Evolutionary conservation across 2,329 filamentous ascomycete species (phyloP).

Genomic region (Fusarium chuoi): DNA sequence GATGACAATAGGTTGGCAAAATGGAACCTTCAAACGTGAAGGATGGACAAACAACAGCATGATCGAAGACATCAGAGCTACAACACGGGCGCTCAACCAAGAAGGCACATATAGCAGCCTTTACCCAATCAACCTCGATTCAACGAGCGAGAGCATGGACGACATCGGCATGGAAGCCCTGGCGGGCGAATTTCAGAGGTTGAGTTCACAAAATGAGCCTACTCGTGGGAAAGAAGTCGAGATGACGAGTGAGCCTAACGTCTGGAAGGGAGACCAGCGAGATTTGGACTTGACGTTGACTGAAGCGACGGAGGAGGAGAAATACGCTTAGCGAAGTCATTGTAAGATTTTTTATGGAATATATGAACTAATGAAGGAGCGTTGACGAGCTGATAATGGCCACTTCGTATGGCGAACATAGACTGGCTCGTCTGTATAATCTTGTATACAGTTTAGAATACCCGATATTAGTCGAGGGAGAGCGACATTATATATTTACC

Average conservation of each 20-base stretch:
- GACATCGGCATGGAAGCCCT: constrained; percentile 16
- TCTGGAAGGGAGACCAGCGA: constrained; percentile 15
- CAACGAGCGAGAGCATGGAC: constrained; percentile 1
- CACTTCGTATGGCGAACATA: not conserved
- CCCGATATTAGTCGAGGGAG: not conserved
- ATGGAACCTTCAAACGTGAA: not conserved
- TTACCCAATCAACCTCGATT: constrained; percentile 10
- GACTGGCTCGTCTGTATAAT: not conserved
- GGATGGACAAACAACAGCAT: constrained; percentile 6
- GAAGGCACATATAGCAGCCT: constrained; percentile 8
- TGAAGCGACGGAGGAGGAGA: constrained; percentile 18
- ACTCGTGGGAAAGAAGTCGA: not conserved
- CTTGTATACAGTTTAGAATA: not conserved
- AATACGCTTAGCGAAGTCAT: not conserved
- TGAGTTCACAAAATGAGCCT: not conserved
- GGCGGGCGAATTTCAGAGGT: not conserved
- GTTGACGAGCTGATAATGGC: too few relatives aligned
- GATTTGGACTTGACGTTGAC: constrained; percentile 15
- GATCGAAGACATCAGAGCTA: not conserved
- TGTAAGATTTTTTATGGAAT: not conserved
- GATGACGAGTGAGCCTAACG: not conserved
- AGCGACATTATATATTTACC: not conserved
- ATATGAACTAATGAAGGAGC: not conserved
- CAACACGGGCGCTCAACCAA: not conserved
- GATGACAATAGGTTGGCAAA: constrained; percentile 11